phyloP scores from a whole-genome alignment of 2,329 filamentous ascomycete genomes.

The Aspergillus sp. region DNA sequence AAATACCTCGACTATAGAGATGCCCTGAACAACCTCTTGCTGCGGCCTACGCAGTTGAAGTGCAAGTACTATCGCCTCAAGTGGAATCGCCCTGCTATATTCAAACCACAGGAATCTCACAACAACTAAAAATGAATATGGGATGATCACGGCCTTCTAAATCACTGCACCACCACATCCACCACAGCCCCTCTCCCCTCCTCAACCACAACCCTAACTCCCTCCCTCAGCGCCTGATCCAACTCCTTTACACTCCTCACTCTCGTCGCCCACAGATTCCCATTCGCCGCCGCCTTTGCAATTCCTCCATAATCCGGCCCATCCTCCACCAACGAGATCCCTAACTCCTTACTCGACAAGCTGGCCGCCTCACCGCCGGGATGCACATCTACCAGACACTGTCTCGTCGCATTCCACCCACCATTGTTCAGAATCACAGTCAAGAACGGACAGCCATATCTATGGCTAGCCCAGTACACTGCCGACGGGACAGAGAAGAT shows the following conservation, averaged over 20 bases:
- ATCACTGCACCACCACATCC: constrained; percentile 16
- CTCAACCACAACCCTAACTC: constrained; percentile 10
- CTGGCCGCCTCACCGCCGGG: constrained; percentile 19
- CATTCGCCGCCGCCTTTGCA: constrained; percentile 25
- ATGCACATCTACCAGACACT: constrained; percentile 25
- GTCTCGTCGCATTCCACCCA: constrained; percentile 56
- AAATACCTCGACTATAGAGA: too few species aligned
- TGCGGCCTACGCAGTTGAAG: too few species aligned
- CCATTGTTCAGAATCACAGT: constrained; percentile 69
- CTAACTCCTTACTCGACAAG: constrained; percentile 20
- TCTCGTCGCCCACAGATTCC: constrained; percentile 22
- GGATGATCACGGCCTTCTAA: too few species aligned
- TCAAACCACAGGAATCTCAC: too few species aligned
- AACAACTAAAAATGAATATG: too few species aligned
- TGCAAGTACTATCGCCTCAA: too few species aligned
- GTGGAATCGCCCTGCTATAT: too few species aligned
- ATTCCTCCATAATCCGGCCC: constrained; percentile 24
- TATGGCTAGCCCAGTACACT: constrained; percentile 68
- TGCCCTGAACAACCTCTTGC: too few species aligned
- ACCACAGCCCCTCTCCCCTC: constrained; percentile 8
- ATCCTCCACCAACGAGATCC: constrained; percentile 24
- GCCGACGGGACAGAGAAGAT: constrained; percentile 64
- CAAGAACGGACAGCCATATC: constrained; percentile 65
- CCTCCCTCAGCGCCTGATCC: constrained; percentile 19
- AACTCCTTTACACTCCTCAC: constrained; percentile 18